Conservation (phyloP, 2,329 filamentous ascomycete genomes). For the Xylariaceae sp. region DNA sequence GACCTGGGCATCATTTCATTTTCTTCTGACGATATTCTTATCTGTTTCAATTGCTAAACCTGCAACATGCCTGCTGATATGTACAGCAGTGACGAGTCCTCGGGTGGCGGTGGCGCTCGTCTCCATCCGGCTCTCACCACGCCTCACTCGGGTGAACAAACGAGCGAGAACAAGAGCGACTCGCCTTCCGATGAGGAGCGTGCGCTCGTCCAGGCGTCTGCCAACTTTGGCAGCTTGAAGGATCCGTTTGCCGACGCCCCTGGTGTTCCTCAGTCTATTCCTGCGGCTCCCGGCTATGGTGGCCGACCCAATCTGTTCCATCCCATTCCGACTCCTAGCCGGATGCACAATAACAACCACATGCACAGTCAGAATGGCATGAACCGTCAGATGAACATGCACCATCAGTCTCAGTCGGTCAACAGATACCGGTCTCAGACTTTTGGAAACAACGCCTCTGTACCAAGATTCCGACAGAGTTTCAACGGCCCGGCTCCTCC, state of each 20-base stretch:
- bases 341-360: too few species aligned
- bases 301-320: background rate
- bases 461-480: slow-evolving; percentile 5
- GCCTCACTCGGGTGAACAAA: background rate
- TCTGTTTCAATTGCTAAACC: too few species aligned
- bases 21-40: too few species aligned
- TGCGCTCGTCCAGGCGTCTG: slow-evolving; percentile 21
- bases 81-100: slow-evolving; percentile 15
- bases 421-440: slow-evolving; percentile 9
- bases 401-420: background rate
- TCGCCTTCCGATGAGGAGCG: slow-evolving; percentile 19
- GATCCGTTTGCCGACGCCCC: slow-evolving; percentile 16
- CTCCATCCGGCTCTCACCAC: slow-evolving; percentile 13
- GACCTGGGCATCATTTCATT: too few species aligned
- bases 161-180: slow-evolving; percentile 3
- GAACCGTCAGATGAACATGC: background rate
- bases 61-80: slow-evolving; percentile 15
- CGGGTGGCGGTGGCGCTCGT: slow-evolving; percentile 16
- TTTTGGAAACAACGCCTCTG: slow-evolving; percentile 1
- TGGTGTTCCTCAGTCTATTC: slow-evolving; percentile 14
- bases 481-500: background rate
- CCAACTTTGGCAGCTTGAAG: slow-evolving; percentile 13
- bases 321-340: too few species aligned
- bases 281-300: slow-evolving; percentile 12
- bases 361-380: background rate